Base-by-base conservation (phyloP, 768 basidiomycete genomes). In the Pholiota conissans region DNA sequence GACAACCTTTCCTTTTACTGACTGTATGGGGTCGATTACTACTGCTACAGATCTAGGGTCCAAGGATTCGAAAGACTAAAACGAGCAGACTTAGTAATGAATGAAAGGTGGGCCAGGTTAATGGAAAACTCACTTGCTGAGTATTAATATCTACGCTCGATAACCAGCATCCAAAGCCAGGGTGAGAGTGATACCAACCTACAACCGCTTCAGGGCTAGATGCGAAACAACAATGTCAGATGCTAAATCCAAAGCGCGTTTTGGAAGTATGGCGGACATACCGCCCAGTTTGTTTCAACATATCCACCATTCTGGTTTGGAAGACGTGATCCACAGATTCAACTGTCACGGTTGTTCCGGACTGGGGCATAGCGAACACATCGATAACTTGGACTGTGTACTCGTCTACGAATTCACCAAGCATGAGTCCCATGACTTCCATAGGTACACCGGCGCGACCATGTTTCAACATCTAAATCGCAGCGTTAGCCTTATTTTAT, bases 161-260 rank as follows among this genome's bases (percentile, higher is more conserved):
- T 37, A 99, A 79, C 97, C 97, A 99, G 72, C 97, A 99, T 4
- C 97, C 97, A 74, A 98, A 99, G 34, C 97, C 97, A 55, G 97
- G 97, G 79, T 99, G 97, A 35, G 97, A 98, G 74, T 99, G 97
- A 69, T 99, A 99, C 97, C 97, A 99, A 3, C 97, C 97, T 1
- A 99, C 97, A 5, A 98, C 97, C 87, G 90, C 92, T 78, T 98
- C 97, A 29, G 96, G 92, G 65, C 95, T 88, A 50, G 63, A 58
- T 57, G 51, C 54, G 35, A 48, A 42, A 34, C 37, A 14, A 32
- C 13, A 51, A 46, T 54, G n/a, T n/a, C n/a, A n/a, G n/a, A n/a
- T n/a, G n/a, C n/a, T n/a, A n/a, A 45, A 52, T 40, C 51, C 54
- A 29, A 64, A 61, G 53, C 61, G 42, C 10, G 26, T 47, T 48